Base-by-base conservation (phyloP, 2,329 filamentous ascomycete genomes). In the Phoma sp. region DNA sequence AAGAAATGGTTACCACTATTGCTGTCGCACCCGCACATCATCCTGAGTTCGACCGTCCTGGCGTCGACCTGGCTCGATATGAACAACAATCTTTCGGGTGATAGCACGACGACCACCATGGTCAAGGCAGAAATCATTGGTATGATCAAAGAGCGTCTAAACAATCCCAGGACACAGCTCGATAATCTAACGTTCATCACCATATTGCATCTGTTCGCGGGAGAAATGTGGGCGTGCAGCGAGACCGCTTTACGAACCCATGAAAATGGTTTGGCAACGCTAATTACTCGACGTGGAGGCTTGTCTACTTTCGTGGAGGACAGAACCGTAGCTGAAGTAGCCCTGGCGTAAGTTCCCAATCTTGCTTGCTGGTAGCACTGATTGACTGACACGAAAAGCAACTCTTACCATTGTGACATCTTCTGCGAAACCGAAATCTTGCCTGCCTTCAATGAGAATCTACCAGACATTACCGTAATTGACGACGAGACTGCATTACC, bases 161-260 rank as follows among this genome's bases (percentile, higher is more conserved):
- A 22, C 0, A 23, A 59, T 13, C 27, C 58, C 4, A 47, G 11
- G 1, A 51, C 43, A 4, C 54, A 61, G 22, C 52, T 56, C 5
- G 54, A 67, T 4, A 66, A 71, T 39, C 43, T 60, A 10, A 73
- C 70, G 0, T 59, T 74, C 7, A 63, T 68, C 24, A 52, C 68
- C 29, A 68, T 73, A 7, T 24, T 72, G 1, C 68, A 73, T 43
- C 45, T 73, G 2, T 44, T 74, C 3, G 65, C 57, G 4, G 66
- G 68, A 2, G 69, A 73, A 40, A 66, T 71, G 59, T 69, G 66
- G 63, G 64, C 49, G n/a, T 67, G 64, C 37, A 63, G 71, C 24
- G 70, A 74, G 42, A 52, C 59, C 14, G 60, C 59, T 1, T 18
- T 73, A 7, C 55, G 55, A 7, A 62, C 58, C 3, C 70, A 73